Evolutionary conservation across 2,329 filamentous ascomycete genomes (phyloP).

Genomic region (Penicillium oxalicum): DNA sequence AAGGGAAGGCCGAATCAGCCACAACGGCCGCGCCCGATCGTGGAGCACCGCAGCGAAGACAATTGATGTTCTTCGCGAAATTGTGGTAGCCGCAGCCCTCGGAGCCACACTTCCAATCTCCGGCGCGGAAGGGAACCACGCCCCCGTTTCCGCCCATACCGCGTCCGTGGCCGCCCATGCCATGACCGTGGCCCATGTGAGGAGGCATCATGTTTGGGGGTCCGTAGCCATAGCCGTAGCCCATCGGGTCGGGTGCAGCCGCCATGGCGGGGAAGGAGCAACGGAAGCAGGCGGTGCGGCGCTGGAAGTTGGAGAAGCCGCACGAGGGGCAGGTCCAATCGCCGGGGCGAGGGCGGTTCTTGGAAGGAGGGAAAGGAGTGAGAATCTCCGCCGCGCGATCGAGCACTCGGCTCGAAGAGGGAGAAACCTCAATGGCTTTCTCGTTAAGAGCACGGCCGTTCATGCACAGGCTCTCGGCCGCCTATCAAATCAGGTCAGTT

Average conservation of each 20-base stretch:
- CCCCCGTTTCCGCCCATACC: slow-evolving; percentile 69
- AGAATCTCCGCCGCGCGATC: slow-evolving; percentile 94
- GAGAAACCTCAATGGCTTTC: slow-evolving; percentile 97
- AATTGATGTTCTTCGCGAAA: slow-evolving; percentile 98
- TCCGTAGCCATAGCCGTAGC: slow-evolving; percentile 54
- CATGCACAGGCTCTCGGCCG: slow-evolving; percentile 97
- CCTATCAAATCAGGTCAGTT: slow-evolving; percentile 43
- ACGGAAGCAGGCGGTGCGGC: slow-evolving; percentile 95
- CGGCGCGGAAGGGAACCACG: slow-evolving; percentile 92
- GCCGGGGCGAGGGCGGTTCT: slow-evolving; percentile 92
- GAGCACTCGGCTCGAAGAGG: slow-evolving; percentile 91
- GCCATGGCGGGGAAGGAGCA: slow-evolving; percentile 97
- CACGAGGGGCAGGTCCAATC: slow-evolving; percentile 99
- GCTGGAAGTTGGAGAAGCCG: slow-evolving; percentile 98
- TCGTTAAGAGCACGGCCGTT: slow-evolving; percentile 96
- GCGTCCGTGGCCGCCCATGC: slow-evolving; percentile 52
- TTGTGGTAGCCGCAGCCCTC: slow-evolving; percentile 98
- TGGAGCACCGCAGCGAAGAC: slow-evolving; percentile 89
- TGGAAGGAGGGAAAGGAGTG: slow-evolving; percentile 94
- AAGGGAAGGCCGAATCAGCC: slow-evolving; percentile 85
- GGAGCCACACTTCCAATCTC: slow-evolving; percentile 98
- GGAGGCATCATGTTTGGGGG: slow-evolving; percentile 77
- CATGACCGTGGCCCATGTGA: slow-evolving; percentile 61
- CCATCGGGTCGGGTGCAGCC: slow-evolving; percentile 68
- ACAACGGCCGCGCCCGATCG: slow-evolving; percentile 90